Percentiles rank a stretch among this genome's conserved stretches.
These are phyloP conservation scores for Aurantiochytrium sp. DNA, from an alignment of 108 stramenopile genomes.

Conservation along the genomic window DNA sequence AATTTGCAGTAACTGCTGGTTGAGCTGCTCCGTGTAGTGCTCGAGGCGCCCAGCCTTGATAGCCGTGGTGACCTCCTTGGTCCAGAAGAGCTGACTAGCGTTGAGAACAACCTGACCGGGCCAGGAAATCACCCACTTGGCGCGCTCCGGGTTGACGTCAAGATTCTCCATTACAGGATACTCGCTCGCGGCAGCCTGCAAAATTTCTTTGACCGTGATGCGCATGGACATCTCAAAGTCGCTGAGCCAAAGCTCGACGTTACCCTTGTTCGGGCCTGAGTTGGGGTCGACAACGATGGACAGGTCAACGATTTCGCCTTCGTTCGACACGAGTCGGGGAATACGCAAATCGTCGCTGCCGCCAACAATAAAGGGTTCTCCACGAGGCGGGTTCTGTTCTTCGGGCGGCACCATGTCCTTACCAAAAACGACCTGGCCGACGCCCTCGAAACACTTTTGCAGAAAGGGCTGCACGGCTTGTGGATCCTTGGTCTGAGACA, in stretches of 20 bases:
- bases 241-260: constrained; percentile 57
- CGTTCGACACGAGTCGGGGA: constrained; percentile 50
- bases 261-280: constrained; percentile 53
- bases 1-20: constrained; percentile 40
- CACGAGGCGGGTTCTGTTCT: not conserved
- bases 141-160: constrained; percentile 19
- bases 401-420: constrained; percentile 17
- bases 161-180: constrained; percentile 34
- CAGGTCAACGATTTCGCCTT: constrained; percentile 50
- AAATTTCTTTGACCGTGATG: constrained; percentile 44
- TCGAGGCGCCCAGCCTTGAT: constrained; percentile 30
- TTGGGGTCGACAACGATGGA: constrained; percentile 52
- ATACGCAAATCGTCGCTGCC: constrained; percentile 46
- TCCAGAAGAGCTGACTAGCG: constrained; percentile 54
- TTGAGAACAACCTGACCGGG: constrained; percentile 57
- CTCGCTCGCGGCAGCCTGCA: constrained; percentile 35
- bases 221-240: constrained; percentile 54
- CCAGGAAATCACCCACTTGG: constrained; percentile 53
- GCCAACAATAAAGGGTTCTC: not conserved
- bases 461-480: constrained; percentile 58
- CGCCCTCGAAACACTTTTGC: constrained; percentile 59
- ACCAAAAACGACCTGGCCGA: constrained; percentile 50
- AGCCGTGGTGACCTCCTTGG: constrained; percentile 37
- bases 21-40: constrained; percentile 27
- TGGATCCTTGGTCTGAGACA: constrained; percentile 61